Evolutionary conservation across 257 asterid genomes (phyloP), one percentile per base, ranked within the genome.

Genomic region (Capsicum chinense): DNA sequence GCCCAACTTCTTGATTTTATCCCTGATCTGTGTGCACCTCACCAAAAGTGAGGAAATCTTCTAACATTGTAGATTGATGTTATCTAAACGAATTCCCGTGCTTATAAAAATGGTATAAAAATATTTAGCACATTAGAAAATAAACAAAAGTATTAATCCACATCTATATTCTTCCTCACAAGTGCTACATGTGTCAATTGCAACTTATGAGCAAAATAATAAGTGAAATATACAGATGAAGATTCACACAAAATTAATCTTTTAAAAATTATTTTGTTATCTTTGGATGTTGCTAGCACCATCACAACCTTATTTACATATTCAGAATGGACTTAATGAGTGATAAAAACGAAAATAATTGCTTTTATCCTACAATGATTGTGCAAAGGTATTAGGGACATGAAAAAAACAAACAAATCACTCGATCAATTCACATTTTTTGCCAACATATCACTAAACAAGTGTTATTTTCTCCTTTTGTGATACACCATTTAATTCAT

Each of bases 221-320:
- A 79, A 37, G 64, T 33, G 16, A 47, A 78, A 78, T 52, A 84
- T 14, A 79, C 83, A 76, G 7, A 62, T 5, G 37, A 9, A 74
- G 37, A 19, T 6, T 76, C 79, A 7, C 11, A 6, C 7, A 48
- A 19, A 64, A 60, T 17, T n/a, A 47, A 76, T 7, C 79, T 44
- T 9, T 54, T 39, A 6, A 79, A 79, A 3, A 21, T 70, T 50
- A 48, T 35, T 84, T 21, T 10, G 66, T 4, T 74, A 17, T 14
- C 70, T 19, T 26, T 57, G 1, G 47, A 83, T 63, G 3, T 64
- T 79, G n/a, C 70, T 60, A 39, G 21, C 62, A 56, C 74, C 78
- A 59, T 73, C 64, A 59, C 59, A 74, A 56, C 66, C 56, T n/a
- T 74, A 79, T 11, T 76, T 78, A 14, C 59, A 48, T 59, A 39